A percentile compares a stretch with the other conserved stretches of the same genome.
phyloP scores from a whole-genome alignment of 345 rosid species.

The Capsella bursapastoris region DNA sequence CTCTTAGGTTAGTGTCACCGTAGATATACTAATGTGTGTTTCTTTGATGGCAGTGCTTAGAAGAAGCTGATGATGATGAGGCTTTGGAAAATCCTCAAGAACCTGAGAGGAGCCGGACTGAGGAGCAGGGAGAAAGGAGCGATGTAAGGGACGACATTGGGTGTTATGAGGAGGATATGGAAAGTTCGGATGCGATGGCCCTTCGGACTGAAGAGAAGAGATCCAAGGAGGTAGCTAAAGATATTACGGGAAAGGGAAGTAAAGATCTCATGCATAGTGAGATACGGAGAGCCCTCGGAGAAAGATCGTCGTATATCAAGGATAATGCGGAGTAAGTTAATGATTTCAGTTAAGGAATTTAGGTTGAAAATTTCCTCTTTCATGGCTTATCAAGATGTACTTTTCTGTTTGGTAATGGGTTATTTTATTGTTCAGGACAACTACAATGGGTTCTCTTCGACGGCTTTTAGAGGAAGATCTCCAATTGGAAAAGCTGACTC shows the following conservation, averaged over 20 bases:
- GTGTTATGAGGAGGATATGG: too few species aligned
- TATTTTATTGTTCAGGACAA: slow-evolving; percentile 46
- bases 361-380: background rate
- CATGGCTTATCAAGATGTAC: background rate
- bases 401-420: slow-evolving; percentile 1
- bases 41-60: slow-evolving; percentile 47
- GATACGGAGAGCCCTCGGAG: slow-evolving; percentile 61
- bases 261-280: slow-evolving; percentile 54
- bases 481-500: slow-evolving; percentile 58
- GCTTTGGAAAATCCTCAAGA: slow-evolving; percentile 57
- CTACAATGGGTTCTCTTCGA: slow-evolving; percentile 83
- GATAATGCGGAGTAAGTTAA: slow-evolving; percentile 73
- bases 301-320: slow-evolving; percentile 64
- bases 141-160: slow-evolving; percentile 1
- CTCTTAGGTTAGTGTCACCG: background rate
- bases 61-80: slow-evolving; percentile 47
- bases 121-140: slow-evolving; percentile 49
- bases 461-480: slow-evolving; percentile 89
- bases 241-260: slow-evolving; percentile 34
- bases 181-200: too few species aligned
- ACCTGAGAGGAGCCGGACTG: slow-evolving; percentile 46
- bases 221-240: background rate
- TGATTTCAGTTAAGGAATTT: background rate
- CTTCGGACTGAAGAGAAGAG: background rate
- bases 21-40: background rate